phyloP scores from a whole-genome alignment of 2,329 filamentous ascomycete genomes.

The Tolypocladium pustulatum region DNA sequence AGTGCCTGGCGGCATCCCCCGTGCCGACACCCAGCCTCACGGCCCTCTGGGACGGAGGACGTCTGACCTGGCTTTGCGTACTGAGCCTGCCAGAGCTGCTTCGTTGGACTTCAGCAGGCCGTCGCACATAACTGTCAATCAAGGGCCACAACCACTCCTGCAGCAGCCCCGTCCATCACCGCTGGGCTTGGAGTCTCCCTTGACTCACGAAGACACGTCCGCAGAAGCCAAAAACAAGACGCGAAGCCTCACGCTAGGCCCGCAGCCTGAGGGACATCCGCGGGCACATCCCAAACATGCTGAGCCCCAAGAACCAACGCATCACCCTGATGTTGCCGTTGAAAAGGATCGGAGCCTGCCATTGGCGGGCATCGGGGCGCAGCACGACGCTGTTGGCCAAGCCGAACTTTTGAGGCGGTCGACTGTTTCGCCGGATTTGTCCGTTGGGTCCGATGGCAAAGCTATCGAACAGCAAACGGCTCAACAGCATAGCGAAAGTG shows the following conservation, averaged over 20 bases:
- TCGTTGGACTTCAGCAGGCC: slow-evolving; percentile 5
- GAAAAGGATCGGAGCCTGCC: background rate
- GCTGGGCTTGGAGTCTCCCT: slow-evolving; percentile 2
- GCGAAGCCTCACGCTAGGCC: background rate
- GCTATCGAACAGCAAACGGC: background rate
- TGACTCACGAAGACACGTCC: background rate
- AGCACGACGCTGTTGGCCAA: background rate
- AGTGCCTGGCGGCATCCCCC: background rate
- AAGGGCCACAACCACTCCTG: background rate
- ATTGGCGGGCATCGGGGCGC: background rate
- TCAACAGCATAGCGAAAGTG: background rate
- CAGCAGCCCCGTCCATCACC: slow-evolving; percentile 4
- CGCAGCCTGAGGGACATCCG: background rate
- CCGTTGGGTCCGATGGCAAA: slow-evolving; percentile 1
- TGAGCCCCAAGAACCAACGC: background rate
- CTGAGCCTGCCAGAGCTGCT: background rate
- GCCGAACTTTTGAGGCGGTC: background rate
- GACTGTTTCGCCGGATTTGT: slow-evolving; percentile 6
- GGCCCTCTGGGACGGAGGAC: background rate
- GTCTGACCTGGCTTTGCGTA: background rate
- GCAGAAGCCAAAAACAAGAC: background rate
- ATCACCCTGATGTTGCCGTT: background rate
- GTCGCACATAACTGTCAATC: slow-evolving; percentile 1
- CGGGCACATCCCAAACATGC: background rate
- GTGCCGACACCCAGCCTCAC: background rate